Evolutionary conservation across 768 basidiomycete species (phyloP).

Genomic region (Strobilomyces echinocephalus): DNA sequence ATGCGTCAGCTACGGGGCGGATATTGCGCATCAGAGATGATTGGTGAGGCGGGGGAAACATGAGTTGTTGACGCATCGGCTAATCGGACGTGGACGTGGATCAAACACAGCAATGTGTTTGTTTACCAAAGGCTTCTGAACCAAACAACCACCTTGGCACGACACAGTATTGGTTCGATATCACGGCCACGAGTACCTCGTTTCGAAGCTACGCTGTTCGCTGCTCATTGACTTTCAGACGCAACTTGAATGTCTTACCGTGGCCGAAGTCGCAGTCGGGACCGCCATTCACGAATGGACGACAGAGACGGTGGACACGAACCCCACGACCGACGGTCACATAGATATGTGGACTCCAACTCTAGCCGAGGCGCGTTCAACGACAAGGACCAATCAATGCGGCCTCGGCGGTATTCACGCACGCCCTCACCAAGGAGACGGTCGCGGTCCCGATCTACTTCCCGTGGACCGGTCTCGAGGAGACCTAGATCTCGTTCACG

Average conservation of each 20-base stretch:
- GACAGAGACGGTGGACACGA: conserved; percentile 11
- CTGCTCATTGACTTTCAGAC: background rate
- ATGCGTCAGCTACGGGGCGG: conserved; percentile 23
- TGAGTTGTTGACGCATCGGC: conserved; percentile 13
- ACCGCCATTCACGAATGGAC: conserved; percentile 11
- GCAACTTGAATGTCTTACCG: conserved; percentile 19
- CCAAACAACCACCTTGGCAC: conserved; percentile 23
- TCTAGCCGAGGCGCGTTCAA: conserved; percentile 7
- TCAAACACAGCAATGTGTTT: conserved; percentile 14
- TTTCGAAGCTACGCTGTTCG: background rate
- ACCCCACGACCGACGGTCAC: conserved; percentile 17
- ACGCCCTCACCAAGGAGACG: conserved; percentile 17
- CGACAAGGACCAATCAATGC: conserved; percentile 5
- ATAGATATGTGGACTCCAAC: conserved; percentile 10
- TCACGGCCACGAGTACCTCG: background rate
- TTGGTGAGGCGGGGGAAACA: conserved; percentile 2
- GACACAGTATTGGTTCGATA: background rate
- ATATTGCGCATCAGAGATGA: conserved; percentile 22
- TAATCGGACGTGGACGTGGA: conserved; percentile 20
- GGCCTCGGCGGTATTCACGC: conserved; percentile 14
- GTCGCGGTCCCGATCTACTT: conserved; percentile 27
- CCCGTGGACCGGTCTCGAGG: conserved; percentile 13
- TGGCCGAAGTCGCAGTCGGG: conserved; percentile 22
- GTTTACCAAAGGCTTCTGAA: conserved; percentile 26
- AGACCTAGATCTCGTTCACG: conserved; percentile 20